Conservation (phyloP, 2,329 filamentous ascomycete genomes). For the Phyllosticta citriasiana region DNA sequence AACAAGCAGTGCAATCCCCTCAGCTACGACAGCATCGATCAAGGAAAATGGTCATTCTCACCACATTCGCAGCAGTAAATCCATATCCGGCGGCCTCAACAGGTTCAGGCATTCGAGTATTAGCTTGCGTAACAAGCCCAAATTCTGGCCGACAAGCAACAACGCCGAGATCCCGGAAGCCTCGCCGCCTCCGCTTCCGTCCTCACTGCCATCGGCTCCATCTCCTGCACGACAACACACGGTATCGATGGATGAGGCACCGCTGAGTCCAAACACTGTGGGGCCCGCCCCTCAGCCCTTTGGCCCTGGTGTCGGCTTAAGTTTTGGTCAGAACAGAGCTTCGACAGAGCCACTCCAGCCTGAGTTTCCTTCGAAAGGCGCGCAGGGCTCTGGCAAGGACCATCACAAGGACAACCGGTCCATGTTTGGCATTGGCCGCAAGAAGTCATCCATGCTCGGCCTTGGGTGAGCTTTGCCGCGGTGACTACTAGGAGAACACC, state of each 20-base stretch:
- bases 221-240: background rate
- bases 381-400: conserved; percentile 21
- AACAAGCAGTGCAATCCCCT: background rate
- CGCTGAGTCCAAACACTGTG: background rate
- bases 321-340: conserved; percentile 10
- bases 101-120: conserved; percentile 64
- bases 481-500: background rate
- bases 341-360: conserved; percentile 1
- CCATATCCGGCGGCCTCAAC: conserved; percentile 41
- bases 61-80: conserved; percentile 12
- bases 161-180: conserved; percentile 14
- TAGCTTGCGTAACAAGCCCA: conserved; percentile 68
- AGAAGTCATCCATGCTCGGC: conserved; percentile 40
- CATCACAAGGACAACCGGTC: conserved; percentile 51
- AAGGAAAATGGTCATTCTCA: conserved; percentile 12
- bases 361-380: conserved; percentile 13
- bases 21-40: conserved; percentile 13
- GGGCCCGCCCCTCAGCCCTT: background rate
- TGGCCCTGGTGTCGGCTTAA: background rate
- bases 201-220: background rate
- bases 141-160: conserved; percentile 39
- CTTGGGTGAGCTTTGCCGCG: background rate
- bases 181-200: conserved; percentile 17
- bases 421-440: conserved; percentile 55
- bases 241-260: background rate